These are phyloP conservation scores for Teratosphaeria viscida DNA, from an alignment of 2,329 filamentous ascomycete species.

Conservation along the genomic window DNA sequence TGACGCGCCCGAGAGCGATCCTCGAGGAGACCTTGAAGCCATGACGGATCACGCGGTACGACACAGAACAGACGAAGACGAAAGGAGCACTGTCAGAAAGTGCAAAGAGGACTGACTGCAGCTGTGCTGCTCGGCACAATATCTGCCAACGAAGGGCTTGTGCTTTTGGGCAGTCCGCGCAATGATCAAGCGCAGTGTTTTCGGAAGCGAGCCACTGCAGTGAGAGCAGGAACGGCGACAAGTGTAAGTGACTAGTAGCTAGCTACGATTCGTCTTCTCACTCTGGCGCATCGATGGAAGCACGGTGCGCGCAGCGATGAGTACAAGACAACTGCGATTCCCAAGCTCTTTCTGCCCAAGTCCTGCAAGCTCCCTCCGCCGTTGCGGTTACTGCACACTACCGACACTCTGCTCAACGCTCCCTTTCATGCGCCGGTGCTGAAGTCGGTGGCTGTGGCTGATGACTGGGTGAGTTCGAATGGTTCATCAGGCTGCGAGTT, in stretches of 20 bases:
- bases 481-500: background rate
- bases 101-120: background rate
- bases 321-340: constrained; percentile 1
- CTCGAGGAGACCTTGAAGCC: constrained; percentile 39
- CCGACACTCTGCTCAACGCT: background rate
- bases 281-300: background rate
- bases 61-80: background rate
- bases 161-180: background rate
- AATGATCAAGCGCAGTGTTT: constrained; percentile 2
- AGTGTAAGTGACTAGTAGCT: constrained; percentile 39
- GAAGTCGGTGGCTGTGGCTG: background rate
- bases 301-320: background rate
- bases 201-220: background rate
- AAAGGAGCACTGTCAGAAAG: background rate
- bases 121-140: background rate
- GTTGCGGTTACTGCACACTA: constrained; percentile 3
- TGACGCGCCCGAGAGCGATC: constrained; percentile 34
- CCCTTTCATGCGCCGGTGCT: background rate
- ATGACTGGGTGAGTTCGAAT: background rate
- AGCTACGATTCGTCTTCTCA: constrained; percentile 29
- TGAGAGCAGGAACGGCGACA: constrained; percentile 20
- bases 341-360: constrained; percentile 23
- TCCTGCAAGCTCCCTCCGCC: constrained; percentile 7
- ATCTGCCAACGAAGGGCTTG: background rate
- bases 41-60: constrained; percentile 35